phyloP scores from a whole-genome alignment of 495 filamentous ascomycete genomes.

The Xylaria cubensis region DNA sequence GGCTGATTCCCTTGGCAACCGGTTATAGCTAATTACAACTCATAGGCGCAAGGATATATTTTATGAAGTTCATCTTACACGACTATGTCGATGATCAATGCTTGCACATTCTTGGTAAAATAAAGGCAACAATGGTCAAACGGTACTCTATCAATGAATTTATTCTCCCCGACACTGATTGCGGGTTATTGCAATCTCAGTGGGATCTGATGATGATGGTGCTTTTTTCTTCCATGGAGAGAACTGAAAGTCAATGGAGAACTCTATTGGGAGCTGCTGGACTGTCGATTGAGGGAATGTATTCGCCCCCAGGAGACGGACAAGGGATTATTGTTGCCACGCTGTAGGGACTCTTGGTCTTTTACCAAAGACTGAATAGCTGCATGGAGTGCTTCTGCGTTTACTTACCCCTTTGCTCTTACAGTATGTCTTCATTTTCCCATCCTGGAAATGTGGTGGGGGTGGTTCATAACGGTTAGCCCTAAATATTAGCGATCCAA shows the following conservation, averaged over 20 bases:
- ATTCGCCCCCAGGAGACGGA: constrained; percentile 27
- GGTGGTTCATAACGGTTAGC: neutral
- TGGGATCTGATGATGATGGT: constrained; percentile 49
- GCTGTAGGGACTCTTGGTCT: neutral
- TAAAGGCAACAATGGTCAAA: constrained; percentile 50
- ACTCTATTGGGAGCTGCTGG: constrained; percentile 44
- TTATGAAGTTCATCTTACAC: constrained; percentile 61
- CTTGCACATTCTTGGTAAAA: constrained; percentile 50
- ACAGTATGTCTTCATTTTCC: neutral
- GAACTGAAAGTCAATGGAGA: constrained; percentile 43
- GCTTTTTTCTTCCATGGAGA: constrained; percentile 39
- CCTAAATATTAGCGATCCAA: neutral
- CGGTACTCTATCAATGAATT: constrained; percentile 62
- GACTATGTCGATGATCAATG: constrained; percentile 53
- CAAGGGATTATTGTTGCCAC: constrained; percentile 30
- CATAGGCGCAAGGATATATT: constrained; percentile 57
- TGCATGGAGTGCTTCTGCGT: neutral
- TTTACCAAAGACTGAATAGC: neutral
- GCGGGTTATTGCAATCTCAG: constrained; percentile 43
- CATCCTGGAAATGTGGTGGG: neutral
- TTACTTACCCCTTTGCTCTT: too few species aligned
- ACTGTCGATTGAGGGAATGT: constrained; percentile 37
- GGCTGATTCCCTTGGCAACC: neutral
- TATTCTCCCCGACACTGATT: constrained; percentile 50
- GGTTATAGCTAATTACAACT: neutral